A percentile compares a stretch with the other conserved stretches of the same genome.
Conservation (phyloP, 2,329 filamentous ascomycete species). For the Raffaelea ambrosiae region DNA sequence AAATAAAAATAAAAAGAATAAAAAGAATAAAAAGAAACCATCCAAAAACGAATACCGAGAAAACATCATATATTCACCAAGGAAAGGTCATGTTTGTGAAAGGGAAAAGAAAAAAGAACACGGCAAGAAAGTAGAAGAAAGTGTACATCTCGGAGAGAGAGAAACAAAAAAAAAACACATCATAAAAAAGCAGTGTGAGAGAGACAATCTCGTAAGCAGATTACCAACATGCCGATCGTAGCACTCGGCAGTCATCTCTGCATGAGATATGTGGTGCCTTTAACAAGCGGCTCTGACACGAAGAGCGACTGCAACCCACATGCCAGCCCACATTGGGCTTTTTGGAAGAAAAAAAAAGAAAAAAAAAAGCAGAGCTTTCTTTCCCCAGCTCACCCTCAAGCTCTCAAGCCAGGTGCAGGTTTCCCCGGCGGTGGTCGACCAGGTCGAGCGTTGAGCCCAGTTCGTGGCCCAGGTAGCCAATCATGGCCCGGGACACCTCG, state of each 20-base stretch:
- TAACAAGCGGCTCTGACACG: no score
- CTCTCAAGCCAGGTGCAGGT: conserved; percentile 20
- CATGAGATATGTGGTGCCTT: no score
- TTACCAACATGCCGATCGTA: background rate
- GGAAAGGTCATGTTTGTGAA: no score
- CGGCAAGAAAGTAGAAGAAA: no score
- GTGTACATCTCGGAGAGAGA: no score
- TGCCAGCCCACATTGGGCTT: background rate
- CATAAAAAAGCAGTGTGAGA: background rate
- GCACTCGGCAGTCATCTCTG: no score
- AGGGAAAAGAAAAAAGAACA: no score
- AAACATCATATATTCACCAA: no score
- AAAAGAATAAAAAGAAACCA: background rate
- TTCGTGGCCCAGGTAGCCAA: conserved; percentile 34
- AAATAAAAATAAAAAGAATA: background rate
- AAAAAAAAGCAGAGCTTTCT: no score
- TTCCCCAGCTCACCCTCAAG: conserved; percentile 10
- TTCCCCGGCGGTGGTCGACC: conserved; percentile 27
- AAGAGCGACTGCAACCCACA: background rate
- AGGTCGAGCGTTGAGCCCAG: conserved; percentile 34
- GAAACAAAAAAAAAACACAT: background rate
- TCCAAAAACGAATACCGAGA: no score
- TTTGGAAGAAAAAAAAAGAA: no score
- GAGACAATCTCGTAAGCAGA: background rate
- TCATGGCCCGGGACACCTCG: conserved; percentile 35